Percentiles rank a stretch among this genome's conserved stretches.
phyloP scores from a whole-genome alignment of 352 stramenopile species.

The Phytophthora fragariae region DNA sequence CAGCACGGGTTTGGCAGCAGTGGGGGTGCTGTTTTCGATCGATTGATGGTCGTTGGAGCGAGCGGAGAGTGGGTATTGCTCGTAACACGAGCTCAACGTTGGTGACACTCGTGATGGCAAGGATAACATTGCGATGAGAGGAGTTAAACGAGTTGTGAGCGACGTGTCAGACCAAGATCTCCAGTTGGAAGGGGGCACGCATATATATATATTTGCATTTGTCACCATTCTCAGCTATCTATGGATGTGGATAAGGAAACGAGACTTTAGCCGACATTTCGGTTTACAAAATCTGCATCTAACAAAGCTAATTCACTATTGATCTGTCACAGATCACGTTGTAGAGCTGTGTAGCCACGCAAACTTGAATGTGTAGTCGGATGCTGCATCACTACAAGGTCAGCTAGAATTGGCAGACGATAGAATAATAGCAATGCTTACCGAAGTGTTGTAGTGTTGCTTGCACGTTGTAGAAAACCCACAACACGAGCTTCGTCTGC shows the following conservation, averaged over 20 bases:
- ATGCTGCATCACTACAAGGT: constrained; percentile 10
- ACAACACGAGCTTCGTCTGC: constrained; percentile 40
- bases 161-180: background rate
- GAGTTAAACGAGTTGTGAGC: background rate
- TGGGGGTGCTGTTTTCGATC: constrained; percentile 2
- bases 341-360: constrained; percentile 30
- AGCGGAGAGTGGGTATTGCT: constrained; percentile 14
- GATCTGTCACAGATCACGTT: constrained; percentile 1
- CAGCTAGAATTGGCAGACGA: background rate
- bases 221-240: background rate
- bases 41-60: constrained; percentile 15
- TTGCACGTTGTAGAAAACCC: constrained; percentile 42
- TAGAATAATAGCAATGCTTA: background rate
- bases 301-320: background rate
- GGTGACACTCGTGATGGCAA: background rate
- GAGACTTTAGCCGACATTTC: background rate
- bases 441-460: background rate
- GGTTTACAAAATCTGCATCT: background rate
- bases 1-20: background rate
- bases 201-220: background rate
- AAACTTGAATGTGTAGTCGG: constrained; percentile 47
- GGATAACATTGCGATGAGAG: background rate
- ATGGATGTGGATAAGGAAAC: background rate
- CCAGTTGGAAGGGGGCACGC: too few species aligned
- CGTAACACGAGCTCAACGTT: constrained; percentile 1